Evolutionary conservation across 768 basidiomycete genomes (phyloP), one percentile per base, ranked within the genome.

Genomic region (Amanita rimosa): DNA sequence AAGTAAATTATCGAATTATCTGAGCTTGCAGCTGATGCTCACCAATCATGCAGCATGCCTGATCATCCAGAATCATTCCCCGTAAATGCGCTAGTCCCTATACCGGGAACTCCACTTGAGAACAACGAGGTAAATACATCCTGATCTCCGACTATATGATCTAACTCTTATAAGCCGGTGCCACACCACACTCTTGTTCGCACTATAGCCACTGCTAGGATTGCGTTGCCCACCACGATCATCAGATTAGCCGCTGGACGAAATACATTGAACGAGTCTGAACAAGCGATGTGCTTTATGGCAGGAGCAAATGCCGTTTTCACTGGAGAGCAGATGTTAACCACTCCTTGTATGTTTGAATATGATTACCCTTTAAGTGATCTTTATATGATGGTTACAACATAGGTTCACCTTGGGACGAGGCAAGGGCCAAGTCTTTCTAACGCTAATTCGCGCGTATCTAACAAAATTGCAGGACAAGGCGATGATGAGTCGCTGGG

Each of bases 1-100:
- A 90, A 80, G 93, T 93, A 67, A 49, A 3, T 1, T 43, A 16
- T 19, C 17, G 9, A 61, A 81, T 67, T 39, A 39, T 48, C 49
- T 34, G 19, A 46, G 47, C 44, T 35, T 16, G n/a, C n/a, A 33
- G 16, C 42, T 16, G 46, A 24, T 21, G 24, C 36, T 37, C 51
- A 59, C 47, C 51, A 39, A 38, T 46, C 41, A 44, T 50, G 6
- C 56, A 94, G 91, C 60, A 83, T 96, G 77, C 83, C 88, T 35
- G 88, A 94, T 62, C 91, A 97, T 58, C 95, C 95, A n/a, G 95
- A 98, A 63, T 94, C 90, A 4, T 98, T 98, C 73, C 95, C 95
- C 0, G 94, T 98, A 52, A 98, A 98, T 63, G 94, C 95, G 11
- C 74, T 98, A 49, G 95, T 98, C 1, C 93, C 95, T 11, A 97